Conservation (phyloP, 192 early-diverging fungal species). For the Backusella psychrophila region DNA sequence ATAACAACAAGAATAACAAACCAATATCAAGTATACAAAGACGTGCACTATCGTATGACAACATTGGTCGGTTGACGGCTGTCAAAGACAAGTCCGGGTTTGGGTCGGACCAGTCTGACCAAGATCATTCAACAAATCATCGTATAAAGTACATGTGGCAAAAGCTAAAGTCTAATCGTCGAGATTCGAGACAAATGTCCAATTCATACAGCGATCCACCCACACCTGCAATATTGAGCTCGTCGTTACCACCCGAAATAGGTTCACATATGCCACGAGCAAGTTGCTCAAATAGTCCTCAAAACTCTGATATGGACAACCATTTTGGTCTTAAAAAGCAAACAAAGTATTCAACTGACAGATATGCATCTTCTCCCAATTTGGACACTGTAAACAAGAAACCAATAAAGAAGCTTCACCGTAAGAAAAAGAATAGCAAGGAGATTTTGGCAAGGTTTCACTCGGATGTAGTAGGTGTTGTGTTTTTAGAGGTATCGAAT, state of each 20-base stretch:
- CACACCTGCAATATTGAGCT: neutral
- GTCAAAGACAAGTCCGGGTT: neutral
- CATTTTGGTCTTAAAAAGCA: neutral
- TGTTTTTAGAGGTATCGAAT: conserved; percentile 50
- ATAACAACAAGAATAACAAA: neutral
- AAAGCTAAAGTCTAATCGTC: neutral
- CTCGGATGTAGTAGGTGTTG: conserved; percentile 40
- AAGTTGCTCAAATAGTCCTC: neutral
- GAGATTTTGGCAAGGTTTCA: conserved; percentile 17
- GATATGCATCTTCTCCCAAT: neutral
- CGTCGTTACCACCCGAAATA: neutral
- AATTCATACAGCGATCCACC: neutral
- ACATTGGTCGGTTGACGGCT: neutral
- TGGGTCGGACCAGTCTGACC: neutral
- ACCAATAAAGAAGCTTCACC: neutral
- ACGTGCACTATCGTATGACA: neutral
- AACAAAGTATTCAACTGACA: neutral
- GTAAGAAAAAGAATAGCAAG: neutral
- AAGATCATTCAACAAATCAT: neutral
- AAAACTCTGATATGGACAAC: neutral
- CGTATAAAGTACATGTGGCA: conserved; percentile 7
- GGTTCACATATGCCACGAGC: neutral
- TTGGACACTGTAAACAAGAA: neutral
- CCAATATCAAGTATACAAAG: neutral
- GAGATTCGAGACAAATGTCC: neutral